Percentiles rank a stretch among this genome's conserved stretches.
Conservation (phyloP, 2,329 filamentous ascomycete species). For the Fulvia fulva region DNA sequence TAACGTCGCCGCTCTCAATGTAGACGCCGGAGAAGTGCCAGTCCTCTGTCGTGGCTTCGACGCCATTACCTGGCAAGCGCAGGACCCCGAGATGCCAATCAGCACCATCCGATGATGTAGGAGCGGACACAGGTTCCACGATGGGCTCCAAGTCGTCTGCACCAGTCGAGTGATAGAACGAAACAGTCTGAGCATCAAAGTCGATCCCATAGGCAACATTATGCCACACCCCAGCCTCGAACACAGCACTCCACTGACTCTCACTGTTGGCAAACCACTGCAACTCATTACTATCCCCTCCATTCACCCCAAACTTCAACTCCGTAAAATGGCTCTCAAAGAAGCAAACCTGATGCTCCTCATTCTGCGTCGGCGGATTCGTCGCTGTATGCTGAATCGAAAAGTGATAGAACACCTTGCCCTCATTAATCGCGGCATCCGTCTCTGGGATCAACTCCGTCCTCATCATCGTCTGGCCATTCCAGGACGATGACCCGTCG, state of each 20-base stretch:
- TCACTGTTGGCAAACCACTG: conserved; percentile 61
- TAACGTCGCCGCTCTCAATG: conserved; percentile 55
- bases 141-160: conserved; percentile 54
- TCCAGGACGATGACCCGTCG: conserved; percentile 62
- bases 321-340: conserved; percentile 72
- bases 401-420: conserved; percentile 70
- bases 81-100: conserved; percentile 72
- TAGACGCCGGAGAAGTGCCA: conserved; percentile 71
- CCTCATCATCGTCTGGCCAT: conserved; percentile 67
- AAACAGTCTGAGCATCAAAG: conserved; percentile 59
- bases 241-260: conserved; percentile 60
- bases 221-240: conserved; percentile 64
- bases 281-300: conserved; percentile 52
- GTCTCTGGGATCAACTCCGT: conserved; percentile 73
- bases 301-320: conserved; percentile 63
- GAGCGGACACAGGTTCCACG: conserved; percentile 57
- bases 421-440: conserved; percentile 59
- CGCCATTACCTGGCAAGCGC: conserved; percentile 54
- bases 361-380: conserved; percentile 58
- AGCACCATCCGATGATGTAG: conserved; percentile 58
- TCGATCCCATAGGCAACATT: conserved; percentile 73
- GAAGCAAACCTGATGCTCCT: conserved; percentile 65
- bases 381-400: conserved; percentile 56
- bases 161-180: conserved; percentile 67
- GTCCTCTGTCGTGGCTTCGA: conserved; percentile 56